Conservation (phyloP, 495 filamentous ascomycete species). For the Trichocladium uniseriatum region DNA sequence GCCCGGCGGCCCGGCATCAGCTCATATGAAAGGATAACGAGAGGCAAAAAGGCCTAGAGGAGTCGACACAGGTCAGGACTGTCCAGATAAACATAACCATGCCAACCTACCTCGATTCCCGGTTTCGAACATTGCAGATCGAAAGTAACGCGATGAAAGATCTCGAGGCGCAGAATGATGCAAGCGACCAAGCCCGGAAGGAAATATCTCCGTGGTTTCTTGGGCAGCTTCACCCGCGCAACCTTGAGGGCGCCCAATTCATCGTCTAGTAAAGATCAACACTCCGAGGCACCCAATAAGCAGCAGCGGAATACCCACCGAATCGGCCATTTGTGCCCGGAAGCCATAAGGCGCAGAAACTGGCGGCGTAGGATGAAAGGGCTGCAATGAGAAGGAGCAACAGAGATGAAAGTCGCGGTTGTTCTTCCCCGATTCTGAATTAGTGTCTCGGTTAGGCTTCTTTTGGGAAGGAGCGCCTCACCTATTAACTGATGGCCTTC, state of each 20-base stretch:
- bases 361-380: constrained; percentile 27
- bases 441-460: neutral
- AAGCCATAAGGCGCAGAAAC: constrained; percentile 36
- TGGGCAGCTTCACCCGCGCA: constrained; percentile 28
- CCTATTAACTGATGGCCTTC: constrained; percentile 40
- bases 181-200: constrained; percentile 31
- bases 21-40: constrained; percentile 31
- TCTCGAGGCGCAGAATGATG: constrained; percentile 35
- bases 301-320: constrained; percentile 19
- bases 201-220: constrained; percentile 35
- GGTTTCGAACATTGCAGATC: constrained; percentile 35
- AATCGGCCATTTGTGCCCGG: constrained; percentile 39
- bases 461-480: constrained; percentile 2
- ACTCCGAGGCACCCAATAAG: no score
- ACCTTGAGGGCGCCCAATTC: constrained; percentile 24
- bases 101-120: constrained; percentile 33
- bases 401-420: constrained; percentile 35
- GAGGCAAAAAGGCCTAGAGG: constrained; percentile 30
- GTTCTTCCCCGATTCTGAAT: constrained; percentile 21
- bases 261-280: constrained; percentile 23
- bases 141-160: constrained; percentile 28
- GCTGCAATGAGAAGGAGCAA: constrained; percentile 29
- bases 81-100: neutral
- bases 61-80: constrained; percentile 6
- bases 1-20: constrained; percentile 27